These are phyloP conservation scores for Dactylellina cionopaga DNA, from an alignment of 2,329 filamentous ascomycete species.

Conservation along the genomic window DNA sequence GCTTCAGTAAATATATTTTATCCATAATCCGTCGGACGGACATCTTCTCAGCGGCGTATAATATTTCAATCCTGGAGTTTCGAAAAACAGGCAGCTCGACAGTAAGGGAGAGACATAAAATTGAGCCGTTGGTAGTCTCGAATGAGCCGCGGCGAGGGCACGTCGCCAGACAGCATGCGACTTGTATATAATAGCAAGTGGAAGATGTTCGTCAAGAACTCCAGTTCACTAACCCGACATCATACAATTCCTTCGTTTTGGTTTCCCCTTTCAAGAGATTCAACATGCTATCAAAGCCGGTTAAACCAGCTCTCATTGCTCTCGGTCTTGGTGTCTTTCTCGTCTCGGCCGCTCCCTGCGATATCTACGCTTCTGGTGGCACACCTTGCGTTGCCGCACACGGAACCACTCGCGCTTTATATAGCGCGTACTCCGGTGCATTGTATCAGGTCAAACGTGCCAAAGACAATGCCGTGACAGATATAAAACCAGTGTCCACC, in stretches of 20 bases:
- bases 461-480: conserved; percentile 62
- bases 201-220: background rate
- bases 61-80: background rate
- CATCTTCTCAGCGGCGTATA: background rate
- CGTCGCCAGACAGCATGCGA: background rate
- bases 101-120: background rate
- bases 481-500: conserved; percentile 66
- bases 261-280: too few relatives aligned
- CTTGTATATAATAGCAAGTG: background rate
- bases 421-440: conserved; percentile 65
- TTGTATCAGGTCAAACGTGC: conserved; percentile 71
- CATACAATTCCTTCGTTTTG: too few relatives aligned
- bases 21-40: background rate
- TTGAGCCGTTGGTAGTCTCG: background rate
- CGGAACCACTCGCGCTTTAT: conserved; percentile 72
- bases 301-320: conserved; percentile 55
- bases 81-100: background rate
- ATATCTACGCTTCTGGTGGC: conserved; percentile 69
- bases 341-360: conserved; percentile 69
- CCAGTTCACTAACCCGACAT: too few relatives aligned
- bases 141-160: background rate
- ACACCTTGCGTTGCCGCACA: conserved; percentile 74
- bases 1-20: background rate
- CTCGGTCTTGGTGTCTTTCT: conserved; percentile 61
- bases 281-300: conserved; percentile 32